These are phyloP conservation scores for Dalechampia spathulata DNA, from an alignment of 441 rosid genomes.

Conservation along the genomic window DNA sequence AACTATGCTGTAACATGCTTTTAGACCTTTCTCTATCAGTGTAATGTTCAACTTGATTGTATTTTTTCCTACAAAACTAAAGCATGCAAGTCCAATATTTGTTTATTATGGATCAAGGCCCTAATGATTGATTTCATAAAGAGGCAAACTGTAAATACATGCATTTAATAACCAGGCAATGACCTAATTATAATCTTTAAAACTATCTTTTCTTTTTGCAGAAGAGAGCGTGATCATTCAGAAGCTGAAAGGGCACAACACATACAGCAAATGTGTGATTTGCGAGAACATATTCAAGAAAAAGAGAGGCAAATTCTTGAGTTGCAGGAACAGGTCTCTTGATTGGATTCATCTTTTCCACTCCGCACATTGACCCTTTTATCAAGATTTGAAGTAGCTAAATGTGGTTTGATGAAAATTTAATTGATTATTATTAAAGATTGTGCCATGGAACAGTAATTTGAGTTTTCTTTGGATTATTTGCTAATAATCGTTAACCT, in stretches of 20 bases:
- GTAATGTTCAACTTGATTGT: neutral
- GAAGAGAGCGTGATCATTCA: constrained; percentile 97
- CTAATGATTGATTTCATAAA: no score
- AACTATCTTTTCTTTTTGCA: constrained; percentile 22
- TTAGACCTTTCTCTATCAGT: neutral
- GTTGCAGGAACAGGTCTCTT: constrained; percentile 82
- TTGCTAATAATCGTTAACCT: neutral
- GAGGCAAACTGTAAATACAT: neutral
- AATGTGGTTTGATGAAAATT: no score
- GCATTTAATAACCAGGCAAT: neutral
- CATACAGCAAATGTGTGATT: constrained; percentile 66
- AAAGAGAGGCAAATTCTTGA: constrained; percentile 81
- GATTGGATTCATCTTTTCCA: constrained; percentile 1
- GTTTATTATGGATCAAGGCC: neutral
- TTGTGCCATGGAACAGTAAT: neutral
- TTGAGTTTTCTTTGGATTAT: constrained; percentile 1
- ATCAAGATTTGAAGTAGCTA: no score
- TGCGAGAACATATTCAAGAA: constrained; percentile 88
- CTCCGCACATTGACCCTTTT: no score
- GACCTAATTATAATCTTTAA: neutral
- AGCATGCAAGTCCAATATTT: neutral
- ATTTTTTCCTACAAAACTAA: neutral
- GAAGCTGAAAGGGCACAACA: constrained; percentile 93
- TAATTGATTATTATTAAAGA: no score
- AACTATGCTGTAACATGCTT: neutral